Evolutionary conservation across 2,329 filamentous ascomycete genomes (phyloP).

Genomic region (Aspergillus sclerotialis): DNA sequence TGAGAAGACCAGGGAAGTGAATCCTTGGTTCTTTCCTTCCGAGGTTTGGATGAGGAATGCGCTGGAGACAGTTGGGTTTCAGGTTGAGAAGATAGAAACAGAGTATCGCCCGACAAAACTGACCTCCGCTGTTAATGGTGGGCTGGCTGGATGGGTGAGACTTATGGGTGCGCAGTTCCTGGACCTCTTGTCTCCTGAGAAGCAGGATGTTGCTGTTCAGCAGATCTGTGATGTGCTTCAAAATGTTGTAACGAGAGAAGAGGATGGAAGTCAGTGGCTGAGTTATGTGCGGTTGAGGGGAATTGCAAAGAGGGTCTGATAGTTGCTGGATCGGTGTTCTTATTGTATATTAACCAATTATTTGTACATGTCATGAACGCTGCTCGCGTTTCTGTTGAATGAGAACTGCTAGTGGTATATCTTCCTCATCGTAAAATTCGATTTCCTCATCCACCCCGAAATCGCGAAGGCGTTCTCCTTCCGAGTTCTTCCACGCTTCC

Average conservation of each 20-base stretch:
- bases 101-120: conserved; percentile 59
- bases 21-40: conserved; percentile 68
- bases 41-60: conserved; percentile 48
- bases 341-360: no score
- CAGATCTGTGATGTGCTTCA: conserved; percentile 52
- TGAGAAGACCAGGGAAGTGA: conserved; percentile 41
- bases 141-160: conserved; percentile 59
- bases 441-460: conserved; percentile 60
- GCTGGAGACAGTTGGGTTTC: conserved; percentile 36
- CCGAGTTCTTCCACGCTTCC: conserved; percentile 56
- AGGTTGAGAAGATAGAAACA: conserved; percentile 49
- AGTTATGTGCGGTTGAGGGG: conserved; percentile 42
- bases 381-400: conserved; percentile 33
- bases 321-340: no score
- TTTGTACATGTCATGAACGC: no score
- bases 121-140: conserved; percentile 39
- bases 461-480: conserved; percentile 55
- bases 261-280: conserved; percentile 49
- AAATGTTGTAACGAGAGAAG: conserved; percentile 48
- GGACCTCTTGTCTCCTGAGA: conserved; percentile 43
- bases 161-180: conserved; percentile 57
- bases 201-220: conserved; percentile 46
- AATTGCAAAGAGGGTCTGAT: conserved; percentile 27
- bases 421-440: conserved; percentile 59
- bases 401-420: conserved; percentile 52